Percentiles rank a stretch among this genome's conserved stretches.
Conservation (phyloP, 202 grass and related monocot species). For the Bolboschoenoplectus hybrid region DNA sequence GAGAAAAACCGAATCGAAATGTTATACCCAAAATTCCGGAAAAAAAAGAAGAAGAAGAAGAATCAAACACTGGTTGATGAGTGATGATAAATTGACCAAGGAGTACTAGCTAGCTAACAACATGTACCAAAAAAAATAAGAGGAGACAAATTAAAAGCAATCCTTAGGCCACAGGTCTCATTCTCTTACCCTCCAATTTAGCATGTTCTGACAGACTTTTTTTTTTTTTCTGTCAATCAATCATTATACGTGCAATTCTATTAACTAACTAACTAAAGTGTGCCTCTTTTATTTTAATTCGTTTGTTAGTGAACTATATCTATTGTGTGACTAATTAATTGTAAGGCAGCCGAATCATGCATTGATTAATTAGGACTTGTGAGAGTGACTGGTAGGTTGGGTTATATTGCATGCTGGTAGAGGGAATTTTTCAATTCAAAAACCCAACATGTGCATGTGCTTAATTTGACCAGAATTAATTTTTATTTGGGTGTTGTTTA, state of each 20-base stretch:
- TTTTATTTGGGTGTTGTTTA: neutral
- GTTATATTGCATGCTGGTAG: neutral
- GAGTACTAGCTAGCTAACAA: neutral
- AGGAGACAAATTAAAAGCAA: neutral
- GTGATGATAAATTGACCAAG: neutral
- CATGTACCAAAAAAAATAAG: neutral
- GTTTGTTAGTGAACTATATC: neutral
- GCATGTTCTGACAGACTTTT: slow-evolving; percentile 18
- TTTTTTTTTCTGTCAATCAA: neutral
- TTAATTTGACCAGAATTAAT: neutral
- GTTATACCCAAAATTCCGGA: neutral
- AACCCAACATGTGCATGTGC: slow-evolving; percentile 9
- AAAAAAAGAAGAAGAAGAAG: neutral
- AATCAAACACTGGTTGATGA: neutral
- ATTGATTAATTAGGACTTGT: neutral
- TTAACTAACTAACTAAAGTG: neutral
- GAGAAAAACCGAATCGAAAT: neutral
- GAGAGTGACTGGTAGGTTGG: neutral
- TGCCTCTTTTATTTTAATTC: neutral
- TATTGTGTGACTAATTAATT: no score
- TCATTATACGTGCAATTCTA: slow-evolving; percentile 14
- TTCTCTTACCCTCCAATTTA: slow-evolving; percentile 14
- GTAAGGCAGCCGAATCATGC: neutral
- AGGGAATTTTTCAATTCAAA: neutral
- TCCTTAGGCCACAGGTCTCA: neutral